These are phyloP conservation scores for Thielaviopsis euricoi DNA, from an alignment of 2,329 filamentous ascomycete species.

Conservation along the genomic window DNA sequence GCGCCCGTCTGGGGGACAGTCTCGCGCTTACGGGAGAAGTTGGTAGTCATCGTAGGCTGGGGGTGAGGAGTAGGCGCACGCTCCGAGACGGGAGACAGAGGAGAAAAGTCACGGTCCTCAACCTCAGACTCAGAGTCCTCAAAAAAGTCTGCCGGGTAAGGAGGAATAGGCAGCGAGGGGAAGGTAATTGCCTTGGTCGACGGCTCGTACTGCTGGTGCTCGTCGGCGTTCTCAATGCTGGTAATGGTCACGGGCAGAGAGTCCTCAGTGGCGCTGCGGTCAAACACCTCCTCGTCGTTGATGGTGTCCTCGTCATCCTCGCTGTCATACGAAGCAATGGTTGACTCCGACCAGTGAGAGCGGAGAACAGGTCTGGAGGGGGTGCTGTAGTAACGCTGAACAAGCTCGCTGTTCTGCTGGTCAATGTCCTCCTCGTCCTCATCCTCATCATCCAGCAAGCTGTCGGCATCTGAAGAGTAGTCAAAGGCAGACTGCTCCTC, in stretches of 20 bases:
- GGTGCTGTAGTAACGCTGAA: constrained; percentile 7
- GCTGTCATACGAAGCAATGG: constrained; percentile 10
- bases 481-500: constrained; percentile 4
- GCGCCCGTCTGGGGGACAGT: constrained; percentile 3
- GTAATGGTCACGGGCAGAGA: constrained; percentile 6
- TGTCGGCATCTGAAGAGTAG: not conserved
- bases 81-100: constrained; percentile 5
- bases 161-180: not conserved
- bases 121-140: constrained; percentile 9
- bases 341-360: constrained; percentile 16
- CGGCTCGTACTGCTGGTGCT: constrained; percentile 6
- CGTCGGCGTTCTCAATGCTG: constrained; percentile 6
- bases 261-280: not conserved
- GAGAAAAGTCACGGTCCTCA: constrained; percentile 8
- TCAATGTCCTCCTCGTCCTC: constrained; percentile 5
- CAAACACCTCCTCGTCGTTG: constrained; percentile 10
- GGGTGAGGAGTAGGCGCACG: constrained; percentile 8
- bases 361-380: constrained; percentile 7
- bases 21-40: constrained; percentile 15
- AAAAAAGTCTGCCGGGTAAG: constrained; percentile 1
- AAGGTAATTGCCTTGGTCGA: constrained; percentile 5
- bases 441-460: not conserved
- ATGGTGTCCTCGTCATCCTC: constrained; percentile 10
- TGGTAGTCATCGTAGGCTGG: constrained; percentile 9
- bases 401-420: constrained; percentile 5